Evolutionary conservation across 2,329 filamentous ascomycete genomes (phyloP), one percentile per base, ranked within the genome.

Genomic region (Pseudogymnoascus sp.): DNA sequence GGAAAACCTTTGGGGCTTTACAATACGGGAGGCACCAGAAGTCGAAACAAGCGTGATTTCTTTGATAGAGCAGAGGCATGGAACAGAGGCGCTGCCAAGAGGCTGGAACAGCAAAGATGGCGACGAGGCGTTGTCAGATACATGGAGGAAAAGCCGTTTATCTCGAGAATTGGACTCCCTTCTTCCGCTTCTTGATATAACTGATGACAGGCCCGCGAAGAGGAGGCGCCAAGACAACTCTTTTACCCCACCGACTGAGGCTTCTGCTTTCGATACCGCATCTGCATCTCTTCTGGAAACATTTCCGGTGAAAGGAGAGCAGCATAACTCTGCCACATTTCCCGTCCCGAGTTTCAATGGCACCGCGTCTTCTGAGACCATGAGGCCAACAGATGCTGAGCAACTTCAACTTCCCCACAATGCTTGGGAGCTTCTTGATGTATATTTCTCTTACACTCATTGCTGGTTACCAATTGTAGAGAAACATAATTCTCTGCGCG

Each of bases 401-500:
- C 48, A 55, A 21, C 63, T 63, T 37, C 63, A 61, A 40, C 74
- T 88, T 0, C 85, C 80, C 13, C 69, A 72, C 13, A 80, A 83
- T 68, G 82, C 80, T 69, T 85, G 79, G 76, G 77, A 80, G 2
- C 77, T 90, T 6, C 74, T 90, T 36, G 86, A 89, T 64, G 78
- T 87, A 6, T 90, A 90, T 70, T 87, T 89, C 63, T 81, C 86
- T 1, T 89, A 88, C 67, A 88, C 85, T 0, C 86, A 90, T 69
- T 84, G 82, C 61, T 91, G 88, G 88, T 79, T 91, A 29, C 88
- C 88, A 0, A 84, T 91, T 31, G 76, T 87, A 9, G 84, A 89
- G 64, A 86, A 84, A 64, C 81, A 86, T 58, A 79, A 81, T 42
- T 75, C 89, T 4, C 75, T 87, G 31, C 52, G 36, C 12, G 61